Evolutionary conservation across 1,139 yeast species (phyloP).

Genomic region (Entelexis paramagnoliae): DNA sequence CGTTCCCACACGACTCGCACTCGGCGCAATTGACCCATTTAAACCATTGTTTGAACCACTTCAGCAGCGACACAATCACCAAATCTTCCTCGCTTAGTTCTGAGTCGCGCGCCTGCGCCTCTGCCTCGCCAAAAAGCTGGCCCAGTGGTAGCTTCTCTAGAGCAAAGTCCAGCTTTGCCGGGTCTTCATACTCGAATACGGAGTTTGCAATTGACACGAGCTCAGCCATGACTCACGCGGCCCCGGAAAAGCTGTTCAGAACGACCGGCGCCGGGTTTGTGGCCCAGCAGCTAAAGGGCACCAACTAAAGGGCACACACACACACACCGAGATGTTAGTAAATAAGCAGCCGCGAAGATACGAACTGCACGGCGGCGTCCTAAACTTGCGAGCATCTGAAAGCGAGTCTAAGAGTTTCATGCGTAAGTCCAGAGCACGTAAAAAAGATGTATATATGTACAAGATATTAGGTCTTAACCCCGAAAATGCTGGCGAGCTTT

Average conservation of each 20-base stretch:
- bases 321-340: too few species aligned
- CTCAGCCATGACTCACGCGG: not conserved
- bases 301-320: not conserved
- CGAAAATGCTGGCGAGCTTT: not conserved
- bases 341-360: too few species aligned
- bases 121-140: slow-evolving; percentile 34
- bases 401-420: not conserved
- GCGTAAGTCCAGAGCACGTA: not conserved
- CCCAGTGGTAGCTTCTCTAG: slow-evolving; percentile 35
- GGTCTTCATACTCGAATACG: slow-evolving; percentile 17
- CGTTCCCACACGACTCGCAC: slow-evolving; percentile 47
- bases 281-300: too few species aligned
- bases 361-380: too few species aligned
- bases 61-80: slow-evolving; percentile 54
- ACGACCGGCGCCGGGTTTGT: too few species aligned
- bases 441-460: not conserved
- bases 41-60: slow-evolving; percentile 74
- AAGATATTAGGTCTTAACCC: not conserved
- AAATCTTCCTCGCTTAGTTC: slow-evolving; percentile 53
- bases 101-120: slow-evolving; percentile 24
- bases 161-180: slow-evolving; percentile 32
- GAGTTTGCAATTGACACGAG: not conserved
- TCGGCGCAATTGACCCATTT: slow-evolving; percentile 68
- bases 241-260: too few species aligned
- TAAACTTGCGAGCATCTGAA: too few species aligned